These are phyloP conservation scores for Moniliophthora roreri DNA, from an alignment of 1,284 basidiomycete genomes.

Conservation along the genomic window DNA sequence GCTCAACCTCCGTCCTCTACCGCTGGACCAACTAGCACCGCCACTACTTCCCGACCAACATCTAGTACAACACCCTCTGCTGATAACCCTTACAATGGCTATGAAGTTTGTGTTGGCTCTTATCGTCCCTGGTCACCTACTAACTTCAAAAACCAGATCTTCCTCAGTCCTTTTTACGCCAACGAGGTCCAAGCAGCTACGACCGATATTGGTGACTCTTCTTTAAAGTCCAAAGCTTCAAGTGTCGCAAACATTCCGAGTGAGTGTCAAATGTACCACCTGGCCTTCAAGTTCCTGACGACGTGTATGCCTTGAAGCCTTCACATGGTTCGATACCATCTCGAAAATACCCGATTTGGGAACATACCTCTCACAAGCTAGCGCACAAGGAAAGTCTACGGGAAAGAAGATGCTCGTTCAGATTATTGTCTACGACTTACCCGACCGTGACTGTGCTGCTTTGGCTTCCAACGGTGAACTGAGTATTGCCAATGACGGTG, in stretches of 20 bases:
- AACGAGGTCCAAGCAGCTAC: constrained; percentile 50
- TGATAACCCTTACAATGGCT: constrained; percentile 55
- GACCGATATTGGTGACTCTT: constrained; percentile 45
- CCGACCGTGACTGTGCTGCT: constrained; percentile 66
- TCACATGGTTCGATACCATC: constrained; percentile 51
- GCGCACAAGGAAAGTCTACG: constrained; percentile 37
- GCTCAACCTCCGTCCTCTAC: constrained; percentile 20
- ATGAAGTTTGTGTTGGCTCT: constrained; percentile 32
- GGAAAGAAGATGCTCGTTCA: constrained; percentile 55
- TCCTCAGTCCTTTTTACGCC: constrained; percentile 53
- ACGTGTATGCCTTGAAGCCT: too few species aligned
- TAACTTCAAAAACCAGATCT: constrained; percentile 35
- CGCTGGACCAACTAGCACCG: constrained; percentile 14
- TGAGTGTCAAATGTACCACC: too few species aligned
- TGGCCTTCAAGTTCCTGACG: too few species aligned
- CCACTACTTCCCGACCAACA: constrained; percentile 17
- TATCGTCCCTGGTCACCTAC: too few species aligned
- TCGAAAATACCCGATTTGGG: constrained; percentile 52
- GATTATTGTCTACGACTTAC: constrained; percentile 63
- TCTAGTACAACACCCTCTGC: constrained; percentile 36
- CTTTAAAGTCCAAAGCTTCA: constrained; percentile 47
- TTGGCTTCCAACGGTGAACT: constrained; percentile 67
- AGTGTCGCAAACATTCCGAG: constrained; percentile 55
- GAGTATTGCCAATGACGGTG: constrained; percentile 53
- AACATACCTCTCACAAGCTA: constrained; percentile 54